Base-by-base conservation (phyloP, 2,329 filamentous ascomycete genomes). In the Aspergillus aculeatus region DNA sequence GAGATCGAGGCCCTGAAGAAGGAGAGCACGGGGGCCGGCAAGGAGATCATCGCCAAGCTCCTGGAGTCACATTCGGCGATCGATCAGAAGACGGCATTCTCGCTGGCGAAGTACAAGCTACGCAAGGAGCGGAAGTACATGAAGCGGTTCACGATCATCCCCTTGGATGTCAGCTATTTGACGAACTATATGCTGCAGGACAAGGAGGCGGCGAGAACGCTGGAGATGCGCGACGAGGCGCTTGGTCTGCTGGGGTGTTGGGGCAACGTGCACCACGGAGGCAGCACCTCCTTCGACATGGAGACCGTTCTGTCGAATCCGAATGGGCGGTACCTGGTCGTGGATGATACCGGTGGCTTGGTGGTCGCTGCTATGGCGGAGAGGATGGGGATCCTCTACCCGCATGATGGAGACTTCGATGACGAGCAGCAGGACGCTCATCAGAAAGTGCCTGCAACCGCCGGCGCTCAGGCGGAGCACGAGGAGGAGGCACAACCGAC, bases 111-210 rank as follows among this genome's bases (percentile, higher is more conserved):
- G 76, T 99, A 99, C 77, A 96, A 95, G 70, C 81, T 98, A 19
- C 83, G 96, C 50, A 99, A 99, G 80, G 89, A 91, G 64, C 93
- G 89, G 73, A 99, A 99, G 77, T 98, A 96, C 73, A 84, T 98
- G 64, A 88, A 90, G 69, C 84, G 92, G 12, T 98, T 99, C 71
- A 91, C 90, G 0, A 86, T 95, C 1, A 75, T 96, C 54, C 94
- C 94, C 0, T 78, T 98, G 66, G 92, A 97, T 70, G 86, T 96
- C 14, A 83, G 87, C 0, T 83, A 86, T 64, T 80, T 98, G 62
- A 86, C 87, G 21, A 85, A 92, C 66, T 96, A 89, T 81, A 82
- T 94, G 69, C 78, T 96, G 53, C 82, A 89, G 58, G 91, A 96
- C 68, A 91, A 89, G 69, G 93, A 98, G 67, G 83, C 91, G 0